phyloP scores from a whole-genome alignment of 331 rosid genomes.

The Erythrophleum ivorense region DNA sequence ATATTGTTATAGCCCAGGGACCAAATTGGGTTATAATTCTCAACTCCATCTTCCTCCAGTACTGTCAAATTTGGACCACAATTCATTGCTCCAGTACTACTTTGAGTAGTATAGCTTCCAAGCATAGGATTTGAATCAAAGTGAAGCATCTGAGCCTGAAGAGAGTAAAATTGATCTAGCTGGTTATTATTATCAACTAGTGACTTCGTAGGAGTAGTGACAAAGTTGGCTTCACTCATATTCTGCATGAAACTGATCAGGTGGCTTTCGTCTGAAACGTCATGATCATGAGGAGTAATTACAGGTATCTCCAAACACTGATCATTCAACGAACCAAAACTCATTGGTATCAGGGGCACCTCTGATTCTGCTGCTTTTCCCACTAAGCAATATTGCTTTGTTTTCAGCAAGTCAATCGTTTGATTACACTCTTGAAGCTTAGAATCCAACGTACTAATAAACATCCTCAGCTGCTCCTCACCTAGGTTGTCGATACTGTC shows the following conservation, averaged over 20 bases:
- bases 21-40: no score
- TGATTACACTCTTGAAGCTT: conserved; percentile 30
- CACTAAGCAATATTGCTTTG: no score
- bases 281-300: neutral
- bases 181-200: neutral
- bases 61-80: no score
- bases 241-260: neutral
- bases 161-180: no score
- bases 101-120: no score
- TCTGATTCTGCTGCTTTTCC: no score
- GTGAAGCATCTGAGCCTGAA: neutral
- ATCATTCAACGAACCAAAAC: no score
- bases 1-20: no score
- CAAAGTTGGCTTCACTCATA: neutral
- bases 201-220: no score
- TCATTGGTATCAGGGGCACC: neutral
- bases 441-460: neutral
- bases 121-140: neutral
- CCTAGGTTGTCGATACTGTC: conserved; percentile 9
- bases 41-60: no score
- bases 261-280: neutral
- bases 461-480: neutral
- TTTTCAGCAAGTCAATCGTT: conserved; percentile 12
- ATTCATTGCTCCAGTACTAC: no score
- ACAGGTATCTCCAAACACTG: no score